A percentile compares a stretch with the other conserved stretches of the same genome.
phyloP scores from a whole-genome alignment of 2,329 filamentous ascomycete species.

The Aspergillus brunneoviolaceus region DNA sequence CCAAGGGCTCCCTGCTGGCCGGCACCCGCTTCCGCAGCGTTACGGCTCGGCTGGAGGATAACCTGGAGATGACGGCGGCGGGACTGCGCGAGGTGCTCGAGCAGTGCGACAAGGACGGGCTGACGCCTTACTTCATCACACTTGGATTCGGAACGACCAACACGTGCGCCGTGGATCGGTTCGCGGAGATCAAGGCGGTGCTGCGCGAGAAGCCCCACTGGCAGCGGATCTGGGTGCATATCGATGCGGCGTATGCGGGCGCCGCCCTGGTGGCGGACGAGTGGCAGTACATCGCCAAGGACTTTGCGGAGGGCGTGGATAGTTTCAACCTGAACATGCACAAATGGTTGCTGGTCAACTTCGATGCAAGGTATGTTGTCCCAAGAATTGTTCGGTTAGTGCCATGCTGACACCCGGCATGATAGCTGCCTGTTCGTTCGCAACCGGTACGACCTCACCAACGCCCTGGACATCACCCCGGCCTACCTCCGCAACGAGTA shows the following conservation, averaged over 20 bases:
- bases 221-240: slow-evolving; percentile 78
- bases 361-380: slow-evolving; percentile 61
- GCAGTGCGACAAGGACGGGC: slow-evolving; percentile 64
- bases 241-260: slow-evolving; percentile 91
- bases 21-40: slow-evolving; percentile 79
- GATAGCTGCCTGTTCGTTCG: slow-evolving; percentile 76
- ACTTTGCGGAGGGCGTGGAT: slow-evolving; percentile 66
- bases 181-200: slow-evolving; percentile 64
- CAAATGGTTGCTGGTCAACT: slow-evolving; percentile 95
- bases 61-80: slow-evolving; percentile 68
- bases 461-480: slow-evolving; percentile 74
- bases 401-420: neutral
- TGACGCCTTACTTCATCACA: slow-evolving; percentile 85
- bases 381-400: neutral
- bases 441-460: slow-evolving; percentile 71
- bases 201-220: slow-evolving; percentile 46
- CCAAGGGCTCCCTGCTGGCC: slow-evolving; percentile 82
- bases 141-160: slow-evolving; percentile 82
- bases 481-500: slow-evolving; percentile 80
- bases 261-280: slow-evolving; percentile 80
- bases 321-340: slow-evolving; percentile 96
- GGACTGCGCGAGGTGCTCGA: slow-evolving; percentile 63
- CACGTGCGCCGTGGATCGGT: slow-evolving; percentile 83
- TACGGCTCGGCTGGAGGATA: slow-evolving; percentile 59
- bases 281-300: slow-evolving; percentile 65